Evolutionary conservation across 495 filamentous ascomycete species (phyloP).

Genomic region (Pseudoneurospora amorphoporcata): DNA sequence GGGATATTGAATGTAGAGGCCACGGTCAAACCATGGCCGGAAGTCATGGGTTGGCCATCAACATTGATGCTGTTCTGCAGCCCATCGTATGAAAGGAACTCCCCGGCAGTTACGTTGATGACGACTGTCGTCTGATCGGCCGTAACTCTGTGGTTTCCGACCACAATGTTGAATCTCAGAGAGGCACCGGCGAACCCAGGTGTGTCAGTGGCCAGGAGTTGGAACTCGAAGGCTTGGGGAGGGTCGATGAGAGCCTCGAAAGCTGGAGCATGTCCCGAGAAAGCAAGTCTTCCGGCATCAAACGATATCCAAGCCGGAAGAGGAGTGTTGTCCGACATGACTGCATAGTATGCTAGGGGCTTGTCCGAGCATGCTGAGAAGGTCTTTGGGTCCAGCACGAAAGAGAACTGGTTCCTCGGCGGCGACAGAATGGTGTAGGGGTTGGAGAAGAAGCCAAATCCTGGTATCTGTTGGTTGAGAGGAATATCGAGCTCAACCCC

Average conservation of each 20-base stretch:
- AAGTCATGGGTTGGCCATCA: constrained; percentile 44
- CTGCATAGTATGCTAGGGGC: constrained; percentile 58
- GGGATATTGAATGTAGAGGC: constrained; percentile 45
- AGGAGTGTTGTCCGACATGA: constrained; percentile 65
- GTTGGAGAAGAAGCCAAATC: constrained; percentile 31
- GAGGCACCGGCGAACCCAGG: constrained; percentile 60
- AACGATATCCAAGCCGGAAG: constrained; percentile 83
- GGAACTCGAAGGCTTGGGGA: constrained; percentile 62
- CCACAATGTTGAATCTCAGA: constrained; percentile 55
- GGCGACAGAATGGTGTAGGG: constrained; percentile 28
- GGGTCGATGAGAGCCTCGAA: constrained; percentile 49
- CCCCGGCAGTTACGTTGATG: constrained; percentile 49
- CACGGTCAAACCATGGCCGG: constrained; percentile 32
- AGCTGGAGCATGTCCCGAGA: constrained; percentile 63
- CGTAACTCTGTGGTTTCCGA: constrained; percentile 56
- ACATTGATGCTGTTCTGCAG: constrained; percentile 48
- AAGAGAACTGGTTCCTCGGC: constrained; percentile 28
- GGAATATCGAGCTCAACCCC: constrained; percentile 25
- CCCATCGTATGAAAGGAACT: constrained; percentile 42
- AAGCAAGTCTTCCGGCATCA: constrained; percentile 50
- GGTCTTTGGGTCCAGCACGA: constrained; percentile 27
- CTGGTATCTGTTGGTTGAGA: constrained; percentile 25
- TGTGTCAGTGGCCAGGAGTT: constrained; percentile 72
- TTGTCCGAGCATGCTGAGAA: constrained; percentile 21
- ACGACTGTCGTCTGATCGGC: constrained; percentile 47